Conservation (phyloP, 2,329 filamentous ascomycete species). For the Scorias spongiosa region DNA sequence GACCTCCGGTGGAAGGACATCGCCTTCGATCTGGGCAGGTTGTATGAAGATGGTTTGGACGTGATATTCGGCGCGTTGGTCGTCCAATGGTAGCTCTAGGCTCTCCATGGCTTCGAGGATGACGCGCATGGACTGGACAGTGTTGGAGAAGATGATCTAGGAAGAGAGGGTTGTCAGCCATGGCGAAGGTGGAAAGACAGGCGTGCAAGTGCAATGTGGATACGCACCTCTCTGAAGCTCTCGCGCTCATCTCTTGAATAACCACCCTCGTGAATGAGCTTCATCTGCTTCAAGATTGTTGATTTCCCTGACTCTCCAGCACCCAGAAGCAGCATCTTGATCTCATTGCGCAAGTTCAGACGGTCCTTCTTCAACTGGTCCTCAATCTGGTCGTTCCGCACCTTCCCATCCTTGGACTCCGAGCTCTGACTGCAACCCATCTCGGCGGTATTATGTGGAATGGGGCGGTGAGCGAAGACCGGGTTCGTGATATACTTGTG, state of each 20-base stretch:
- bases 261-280: conserved; percentile 96
- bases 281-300: conserved; percentile 93
- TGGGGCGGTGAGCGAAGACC: not conserved
- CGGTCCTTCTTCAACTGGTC: conserved; percentile 98
- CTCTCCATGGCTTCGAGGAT: conserved; percentile 57
- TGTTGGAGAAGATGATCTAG: conserved; percentile 54
- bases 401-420: conserved; percentile 99
- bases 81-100: conserved; percentile 66
- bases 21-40: conserved; percentile 88
- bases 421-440: conserved; percentile 99
- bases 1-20: conserved; percentile 85
- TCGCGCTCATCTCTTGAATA: conserved; percentile 81
- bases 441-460: conserved; percentile 36
- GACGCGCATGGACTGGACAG: conserved; percentile 55
- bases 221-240: conserved; percentile 44
- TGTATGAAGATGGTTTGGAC: conserved; percentile 99
- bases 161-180: too few relatives aligned
- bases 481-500: not conserved
- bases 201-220: not conserved
- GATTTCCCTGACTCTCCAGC: conserved; percentile 97
- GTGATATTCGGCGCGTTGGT: conserved; percentile 88
- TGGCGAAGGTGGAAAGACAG: too few relatives aligned
- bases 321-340: conserved; percentile 98
- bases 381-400: conserved; percentile 98
- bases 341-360: conserved; percentile 97